A percentile compares a stretch with the other conserved stretches of the same genome.
Conservation (phyloP, 768 basidiomycete genomes). For the Mycena pura region DNA sequence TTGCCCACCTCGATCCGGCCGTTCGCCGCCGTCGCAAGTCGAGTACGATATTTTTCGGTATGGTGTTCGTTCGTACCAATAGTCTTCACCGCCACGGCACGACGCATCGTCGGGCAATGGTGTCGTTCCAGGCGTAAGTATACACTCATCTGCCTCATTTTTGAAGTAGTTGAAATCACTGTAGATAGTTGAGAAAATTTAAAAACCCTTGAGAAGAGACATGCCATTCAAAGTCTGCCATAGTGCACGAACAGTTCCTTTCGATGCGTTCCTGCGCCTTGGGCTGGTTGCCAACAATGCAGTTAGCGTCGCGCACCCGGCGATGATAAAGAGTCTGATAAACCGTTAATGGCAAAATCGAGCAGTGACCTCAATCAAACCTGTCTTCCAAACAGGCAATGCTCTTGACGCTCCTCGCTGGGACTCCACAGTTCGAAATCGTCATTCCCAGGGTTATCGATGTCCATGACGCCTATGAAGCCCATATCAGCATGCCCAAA, state of each 20-base stretch:
- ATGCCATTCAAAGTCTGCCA: slow-evolving; percentile 93
- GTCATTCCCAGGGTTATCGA: slow-evolving; percentile 78
- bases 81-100: slow-evolving; percentile 68
- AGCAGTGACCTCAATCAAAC: slow-evolving; percentile 44
- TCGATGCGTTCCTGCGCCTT: slow-evolving; percentile 62
- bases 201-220: slow-evolving; percentile 28
- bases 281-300: slow-evolving; percentile 77
- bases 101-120: slow-evolving; percentile 68
- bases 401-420: slow-evolving; percentile 84
- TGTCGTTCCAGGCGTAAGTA: slow-evolving; percentile 71
- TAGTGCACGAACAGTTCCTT: slow-evolving; percentile 74
- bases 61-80: slow-evolving; percentile 93
- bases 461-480: slow-evolving; percentile 65
- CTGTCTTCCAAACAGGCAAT: slow-evolving; percentile 92
- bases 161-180: slow-evolving; percentile 95
- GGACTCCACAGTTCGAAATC: slow-evolving; percentile 99
- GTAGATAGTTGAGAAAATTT: slow-evolving; percentile 5
- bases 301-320: slow-evolving; percentile 77
- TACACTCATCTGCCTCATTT: slow-evolving; percentile 74
- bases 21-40: slow-evolving; percentile 78
- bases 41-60: slow-evolving; percentile 94
- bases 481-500: slow-evolving; percentile 7
- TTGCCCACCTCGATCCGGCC: slow-evolving; percentile 74
- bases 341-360: slow-evolving; percentile 5
- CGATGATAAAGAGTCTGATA: slow-evolving; percentile 89